A percentile compares a stretch with the other conserved stretches of the same genome.
Conservation (phyloP, 2,329 filamentous ascomycete species). For the Colletotrichum australisinense region DNA sequence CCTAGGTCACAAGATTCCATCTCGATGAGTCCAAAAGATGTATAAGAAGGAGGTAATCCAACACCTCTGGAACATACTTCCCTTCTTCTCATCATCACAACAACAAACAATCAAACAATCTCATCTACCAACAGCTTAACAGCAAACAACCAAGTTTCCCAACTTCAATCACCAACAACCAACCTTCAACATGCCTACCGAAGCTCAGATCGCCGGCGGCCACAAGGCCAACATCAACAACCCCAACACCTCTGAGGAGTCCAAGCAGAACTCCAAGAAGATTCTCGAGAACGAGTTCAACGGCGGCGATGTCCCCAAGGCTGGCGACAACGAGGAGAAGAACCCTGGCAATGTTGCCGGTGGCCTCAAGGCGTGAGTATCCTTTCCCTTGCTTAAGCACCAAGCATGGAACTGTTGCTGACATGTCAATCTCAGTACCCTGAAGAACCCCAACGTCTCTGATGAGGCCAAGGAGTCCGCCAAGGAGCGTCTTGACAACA, state of each 20-base stretch:
- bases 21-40: background rate
- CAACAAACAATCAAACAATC: background rate
- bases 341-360: conserved; percentile 65
- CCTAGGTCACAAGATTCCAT: background rate
- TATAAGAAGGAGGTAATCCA: conserved; percentile 33
- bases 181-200: conserved; percentile 55
- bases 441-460: conserved; percentile 68
- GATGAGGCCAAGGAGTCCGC: conserved; percentile 67
- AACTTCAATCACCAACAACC: background rate
- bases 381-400: rapidly evolving
- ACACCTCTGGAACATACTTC: background rate
- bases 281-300: conserved; percentile 63
- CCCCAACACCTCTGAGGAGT: conserved; percentile 65
- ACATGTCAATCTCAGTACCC: conserved; percentile 46
- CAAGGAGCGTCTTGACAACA: conserved; percentile 61
- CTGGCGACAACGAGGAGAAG: conserved; percentile 54
- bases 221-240: conserved; percentile 71
- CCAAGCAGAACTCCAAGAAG: conserved; percentile 65
- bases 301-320: conserved; percentile 50
- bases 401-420: background rate
- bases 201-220: conserved; percentile 64
- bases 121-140: background rate
- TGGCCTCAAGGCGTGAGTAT: conserved; percentile 62
- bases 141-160: background rate
- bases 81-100: conserved; percentile 4